A percentile compares a stretch with the other conserved stretches of the same genome.
phyloP scores from a whole-genome alignment of 768 basidiomycete species.

The Lentinula edodes region DNA sequence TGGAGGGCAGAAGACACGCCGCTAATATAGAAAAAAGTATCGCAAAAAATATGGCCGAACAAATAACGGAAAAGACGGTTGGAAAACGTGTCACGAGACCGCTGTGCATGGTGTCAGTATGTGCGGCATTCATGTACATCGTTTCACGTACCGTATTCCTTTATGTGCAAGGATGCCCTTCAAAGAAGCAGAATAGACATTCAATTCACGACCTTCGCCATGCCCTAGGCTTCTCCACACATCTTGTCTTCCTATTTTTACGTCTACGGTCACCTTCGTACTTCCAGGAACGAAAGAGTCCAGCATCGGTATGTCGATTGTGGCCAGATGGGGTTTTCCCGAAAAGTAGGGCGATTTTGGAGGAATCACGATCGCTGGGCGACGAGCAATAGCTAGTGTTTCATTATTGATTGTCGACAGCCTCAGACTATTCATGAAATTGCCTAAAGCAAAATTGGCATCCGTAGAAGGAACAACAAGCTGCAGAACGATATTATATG shows the following conservation, averaged over 20 bases:
- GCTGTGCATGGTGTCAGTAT: conserved; percentile 27
- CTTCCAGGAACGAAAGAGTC: conserved; percentile 43
- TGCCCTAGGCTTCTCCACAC: conserved; percentile 64
- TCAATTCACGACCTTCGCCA: conserved; percentile 71
- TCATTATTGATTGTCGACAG: conserved; percentile 56
- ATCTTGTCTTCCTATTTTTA: conserved; percentile 74
- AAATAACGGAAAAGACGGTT: conserved; percentile 42
- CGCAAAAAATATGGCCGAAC: conserved; percentile 40
- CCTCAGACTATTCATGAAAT: conserved; percentile 74
- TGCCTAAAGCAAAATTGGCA: conserved; percentile 69
- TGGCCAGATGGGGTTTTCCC: conserved; percentile 32
- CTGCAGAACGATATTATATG: conserved; percentile 70
- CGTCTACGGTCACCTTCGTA: conserved; percentile 44
- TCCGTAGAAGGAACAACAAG: conserved; percentile 61
- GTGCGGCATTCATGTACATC: not conserved
- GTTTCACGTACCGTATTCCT: conserved; percentile 58
- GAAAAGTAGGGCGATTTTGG: conserved; percentile 35
- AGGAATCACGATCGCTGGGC: conserved; percentile 56
- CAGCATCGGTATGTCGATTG: conserved; percentile 55
- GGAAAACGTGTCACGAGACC: conserved; percentile 71
- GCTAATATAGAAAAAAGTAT: conserved; percentile 42
- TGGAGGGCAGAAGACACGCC: conserved; percentile 46
- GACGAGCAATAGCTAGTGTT: conserved; percentile 54
- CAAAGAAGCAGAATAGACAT: conserved; percentile 56
- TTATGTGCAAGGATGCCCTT: conserved; percentile 57